Base-by-base conservation (phyloP, 2,329 filamentous ascomycete genomes). In the Geosmithia flava region DNA sequence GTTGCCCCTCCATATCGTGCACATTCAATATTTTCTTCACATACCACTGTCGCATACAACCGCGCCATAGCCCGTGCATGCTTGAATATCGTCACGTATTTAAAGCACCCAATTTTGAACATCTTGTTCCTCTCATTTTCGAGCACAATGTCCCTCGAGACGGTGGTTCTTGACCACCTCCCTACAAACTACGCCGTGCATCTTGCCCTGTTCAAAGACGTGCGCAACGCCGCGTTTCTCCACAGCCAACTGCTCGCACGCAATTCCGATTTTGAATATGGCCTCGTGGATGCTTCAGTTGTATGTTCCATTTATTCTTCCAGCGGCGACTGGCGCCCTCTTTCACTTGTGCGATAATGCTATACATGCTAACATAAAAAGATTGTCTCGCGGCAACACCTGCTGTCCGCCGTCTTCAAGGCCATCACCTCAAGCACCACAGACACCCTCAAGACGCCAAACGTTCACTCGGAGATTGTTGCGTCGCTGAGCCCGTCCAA, bases 401-500 rank as follows among this genome's bases (percentile, higher is more conserved):
- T 88, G 43, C 74, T 93, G 20, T 79, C 86, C 1, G 86, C 87
- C 20, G 75, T 83, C 27, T 91, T 87, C 68, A 80, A 83, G 58
- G 85, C 89, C n/a, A 70, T 89, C 53, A 83, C 81, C 50, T 75
- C 81, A 54, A 72, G 80, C 51, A 60, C 78, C 3, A 76, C 76
- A 52, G 69, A 70, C 6, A 71, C 76, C 20, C 69, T 91, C 49
- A 86, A 83, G 62, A 93, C 87, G 5, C 81, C 83, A 43, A 95
- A 95, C 56, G 80, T 95, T 4, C 90, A 95, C 63, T 90, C 87
- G 0, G 90, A 96, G 65, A 84, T 88, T 49, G 88, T 96, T 29
- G 84, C 85, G 55, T 81, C 80, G 3, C 70, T 96, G 43, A 90
- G 82, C 50, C 76, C 85, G 0, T 89, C 85, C 53, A 91, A 88